Evolutionary conservation across 1,139 yeast genomes (phyloP).

Genomic region (Pichia sp.): DNA sequence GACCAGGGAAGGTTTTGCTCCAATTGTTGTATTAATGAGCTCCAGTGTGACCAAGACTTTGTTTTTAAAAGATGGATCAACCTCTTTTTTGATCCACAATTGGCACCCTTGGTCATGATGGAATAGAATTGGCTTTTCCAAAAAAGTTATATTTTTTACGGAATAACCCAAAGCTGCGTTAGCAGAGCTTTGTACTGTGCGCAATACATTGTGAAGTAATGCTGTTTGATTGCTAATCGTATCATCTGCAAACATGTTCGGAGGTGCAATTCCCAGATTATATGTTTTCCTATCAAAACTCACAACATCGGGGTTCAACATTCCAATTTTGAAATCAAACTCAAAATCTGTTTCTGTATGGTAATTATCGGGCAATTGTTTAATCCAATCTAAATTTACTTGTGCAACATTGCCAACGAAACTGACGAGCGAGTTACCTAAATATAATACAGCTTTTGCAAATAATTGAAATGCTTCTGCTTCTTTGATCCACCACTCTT

Average conservation of each 20-base stretch:
- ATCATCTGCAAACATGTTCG: slow-evolving; percentile 34
- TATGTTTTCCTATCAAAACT: slow-evolving; percentile 16
- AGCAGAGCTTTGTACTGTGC: slow-evolving; percentile 22
- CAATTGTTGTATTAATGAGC: slow-evolving; percentile 31
- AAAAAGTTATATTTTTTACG: slow-evolving; percentile 27
- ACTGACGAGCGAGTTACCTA: slow-evolving; percentile 34
- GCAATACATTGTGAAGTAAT: slow-evolving; percentile 26
- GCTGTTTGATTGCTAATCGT: slow-evolving; percentile 27
- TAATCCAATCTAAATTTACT: slow-evolving; percentile 14
- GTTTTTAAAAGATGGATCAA: slow-evolving; percentile 15
- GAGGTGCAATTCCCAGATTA: slow-evolving; percentile 23
- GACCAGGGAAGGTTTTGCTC: slow-evolving; percentile 35
- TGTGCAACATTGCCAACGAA: slow-evolving; percentile 30
- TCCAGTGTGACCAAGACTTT: slow-evolving; percentile 43
- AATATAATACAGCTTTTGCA: slow-evolving; percentile 29
- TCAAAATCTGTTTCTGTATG: slow-evolving; percentile 34
- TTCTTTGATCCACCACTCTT: slow-evolving; percentile 38
- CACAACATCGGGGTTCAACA: slow-evolving; percentile 16
- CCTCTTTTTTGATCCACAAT: slow-evolving; percentile 47
- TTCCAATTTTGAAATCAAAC: slow-evolving; percentile 33
- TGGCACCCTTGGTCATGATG: slow-evolving; percentile 36
- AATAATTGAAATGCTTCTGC: slow-evolving; percentile 36
- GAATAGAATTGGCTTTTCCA: slow-evolving; percentile 32
- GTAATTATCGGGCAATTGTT: not conserved
- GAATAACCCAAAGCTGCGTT: slow-evolving; percentile 34